Percentiles rank a stretch among this genome's conserved stretches.
Conservation (phyloP, 2,329 filamentous ascomycete genomes). For the Aspergillus fumigatus region DNA sequence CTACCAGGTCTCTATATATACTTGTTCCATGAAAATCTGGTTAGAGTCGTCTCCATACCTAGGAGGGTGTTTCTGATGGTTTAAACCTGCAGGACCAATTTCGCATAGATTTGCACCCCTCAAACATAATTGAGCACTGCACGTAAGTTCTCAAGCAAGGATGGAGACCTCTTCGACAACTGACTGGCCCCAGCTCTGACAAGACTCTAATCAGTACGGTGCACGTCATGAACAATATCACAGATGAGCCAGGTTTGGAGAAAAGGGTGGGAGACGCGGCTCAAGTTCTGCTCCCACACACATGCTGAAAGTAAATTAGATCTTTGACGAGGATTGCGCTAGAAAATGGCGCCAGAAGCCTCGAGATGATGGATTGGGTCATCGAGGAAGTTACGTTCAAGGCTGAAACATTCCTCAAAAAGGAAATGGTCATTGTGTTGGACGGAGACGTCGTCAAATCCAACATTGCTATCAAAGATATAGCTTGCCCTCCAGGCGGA, state of each 20-base stretch:
- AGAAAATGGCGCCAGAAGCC: neutral
- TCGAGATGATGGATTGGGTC: slow-evolving; percentile 34
- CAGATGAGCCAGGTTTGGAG: neutral
- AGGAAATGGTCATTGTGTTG: slow-evolving; percentile 40
- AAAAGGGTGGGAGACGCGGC: neutral
- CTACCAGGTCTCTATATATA: neutral
- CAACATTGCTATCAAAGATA: slow-evolving; percentile 43
- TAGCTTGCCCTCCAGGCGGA: slow-evolving; percentile 44
- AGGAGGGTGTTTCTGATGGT: neutral
- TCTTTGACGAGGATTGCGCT: neutral
- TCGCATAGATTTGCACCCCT: neutral
- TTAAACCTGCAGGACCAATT: neutral
- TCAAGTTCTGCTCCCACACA: neutral
- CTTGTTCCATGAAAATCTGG: neutral
- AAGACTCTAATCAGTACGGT: neutral
- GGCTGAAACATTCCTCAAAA: slow-evolving; percentile 36
- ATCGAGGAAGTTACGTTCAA: slow-evolving; percentile 49
- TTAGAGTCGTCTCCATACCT: neutral
- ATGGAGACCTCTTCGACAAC: neutral
- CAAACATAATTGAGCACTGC: neutral
- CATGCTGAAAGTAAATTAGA: neutral
- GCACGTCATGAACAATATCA: neutral
- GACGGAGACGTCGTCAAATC: slow-evolving; percentile 51
- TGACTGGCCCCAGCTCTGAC: neutral
- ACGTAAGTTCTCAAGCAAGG: neutral